Percentiles rank a stretch among this genome's conserved stretches.
phyloP scores from a whole-genome alignment of 169 alveolate species.

The Neospora caninum region DNA sequence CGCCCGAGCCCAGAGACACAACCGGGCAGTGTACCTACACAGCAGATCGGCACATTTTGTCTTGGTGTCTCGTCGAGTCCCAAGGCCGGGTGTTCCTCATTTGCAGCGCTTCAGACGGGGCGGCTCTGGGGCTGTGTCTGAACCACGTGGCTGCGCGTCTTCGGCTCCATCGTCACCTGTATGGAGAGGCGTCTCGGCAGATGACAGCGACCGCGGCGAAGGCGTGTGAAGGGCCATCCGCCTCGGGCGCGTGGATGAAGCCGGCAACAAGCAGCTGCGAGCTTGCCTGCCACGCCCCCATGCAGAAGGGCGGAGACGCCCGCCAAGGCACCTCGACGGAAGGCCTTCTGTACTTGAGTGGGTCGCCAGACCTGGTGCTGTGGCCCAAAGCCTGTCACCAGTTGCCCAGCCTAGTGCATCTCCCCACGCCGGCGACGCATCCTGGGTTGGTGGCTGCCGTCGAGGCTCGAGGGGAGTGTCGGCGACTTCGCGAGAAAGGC shows the following conservation, averaged over 20 bases:
- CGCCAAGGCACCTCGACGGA: not conserved
- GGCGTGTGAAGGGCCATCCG: not conserved
- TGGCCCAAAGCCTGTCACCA: slow-evolving; percentile 54
- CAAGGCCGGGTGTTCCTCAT: slow-evolving; percentile 49
- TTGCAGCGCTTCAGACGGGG: slow-evolving; percentile 49
- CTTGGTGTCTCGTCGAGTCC: slow-evolving; percentile 60
- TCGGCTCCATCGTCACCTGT: not conserved
- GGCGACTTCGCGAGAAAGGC: not conserved
- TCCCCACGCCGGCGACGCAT: slow-evolving; percentile 57
- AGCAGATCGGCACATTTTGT: not conserved
- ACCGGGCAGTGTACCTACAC: not conserved
- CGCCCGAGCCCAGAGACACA: not conserved
- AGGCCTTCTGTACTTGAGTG: slow-evolving; percentile 5
- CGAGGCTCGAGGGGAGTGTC: not conserved
- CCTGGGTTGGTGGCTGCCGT: not conserved
- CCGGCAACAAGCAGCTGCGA: not conserved
- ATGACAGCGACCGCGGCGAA: no score
- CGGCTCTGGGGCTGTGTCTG: slow-evolving; percentile 37
- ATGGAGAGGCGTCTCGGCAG: no score
- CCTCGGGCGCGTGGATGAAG: not conserved
- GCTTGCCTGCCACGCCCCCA: no score
- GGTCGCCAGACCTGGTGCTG: not conserved
- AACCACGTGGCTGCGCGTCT: slow-evolving; percentile 20
- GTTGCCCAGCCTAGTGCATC: slow-evolving; percentile 17
- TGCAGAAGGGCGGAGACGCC: no score